Base-by-base conservation (phyloP, 441 rosid species). In the Adansonia madagascariensis region DNA sequence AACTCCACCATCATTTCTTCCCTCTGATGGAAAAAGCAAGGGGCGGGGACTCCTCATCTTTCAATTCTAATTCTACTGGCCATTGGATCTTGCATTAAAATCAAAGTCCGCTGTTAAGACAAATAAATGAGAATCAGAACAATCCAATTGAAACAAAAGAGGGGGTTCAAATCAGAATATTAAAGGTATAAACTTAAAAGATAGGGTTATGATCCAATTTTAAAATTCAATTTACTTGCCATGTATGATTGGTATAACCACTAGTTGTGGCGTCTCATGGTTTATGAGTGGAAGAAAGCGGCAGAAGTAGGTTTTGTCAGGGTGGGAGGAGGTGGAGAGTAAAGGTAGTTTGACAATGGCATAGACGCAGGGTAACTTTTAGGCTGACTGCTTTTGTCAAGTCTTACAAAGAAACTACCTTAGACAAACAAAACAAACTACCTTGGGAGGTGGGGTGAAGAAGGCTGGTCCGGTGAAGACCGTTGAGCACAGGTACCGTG, bases 401-500 rank as follows among this genome's bases (percentile, higher is more conserved):
- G 73, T 62, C 72, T 57, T 75, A 53, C 22, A 73, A 76, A 61
- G 10, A 43, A 47, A 65, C 73, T 70, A 57, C 75, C 47, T 31
- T 20, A 22, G 60, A 81, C 68, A 67, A 60, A 68, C 68, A 62
- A 55, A 20, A 63, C 8, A 44, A 78, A 76, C 84, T 88, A 96
- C 90, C 96, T 91, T 71, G 82, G 84, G 56, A 78, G 75, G 77
- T 74, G 91, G 60, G 98, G 92, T 4, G 95, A 91, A 77, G 98
- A 92, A 63, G 95, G 98, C 84, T 88, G 91, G 79, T 92, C 96
- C 61, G 94, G 98, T 59, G 96, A 90, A 77, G 97, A 84, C 74
- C 56, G 86, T 63, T 86, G 90, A 65, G 84, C 78, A 74, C 89
- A 79, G 79, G 80, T 71, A 41, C 88, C 83, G 61, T 82, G 91